Evolutionary conservation across 805 yeast species (phyloP).

Genomic region (Priceomyces carsonii): DNA sequence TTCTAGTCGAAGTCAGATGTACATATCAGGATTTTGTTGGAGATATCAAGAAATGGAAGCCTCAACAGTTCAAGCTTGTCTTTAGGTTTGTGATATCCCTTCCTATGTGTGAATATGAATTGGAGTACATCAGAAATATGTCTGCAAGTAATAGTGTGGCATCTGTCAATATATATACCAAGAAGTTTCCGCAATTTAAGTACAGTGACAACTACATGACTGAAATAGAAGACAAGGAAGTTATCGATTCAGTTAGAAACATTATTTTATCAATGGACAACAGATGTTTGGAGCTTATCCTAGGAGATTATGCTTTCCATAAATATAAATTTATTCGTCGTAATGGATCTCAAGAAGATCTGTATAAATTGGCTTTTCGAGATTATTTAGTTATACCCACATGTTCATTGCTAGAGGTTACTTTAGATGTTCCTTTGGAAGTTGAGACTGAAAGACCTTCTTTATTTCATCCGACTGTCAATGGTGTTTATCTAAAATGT

Average conservation of each 20-base stretch:
- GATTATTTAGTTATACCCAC: not conserved
- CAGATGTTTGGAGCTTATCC: not conserved
- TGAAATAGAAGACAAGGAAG: constrained; percentile 53
- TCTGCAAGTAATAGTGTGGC: not conserved
- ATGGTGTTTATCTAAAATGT: not conserved
- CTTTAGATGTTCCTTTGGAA: not conserved
- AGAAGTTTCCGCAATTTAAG: not conserved
- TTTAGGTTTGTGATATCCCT: constrained; percentile 1
- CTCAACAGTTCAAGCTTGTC: not conserved
- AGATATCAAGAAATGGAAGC: not conserved
- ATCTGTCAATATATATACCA: not conserved
- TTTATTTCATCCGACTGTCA: not conserved
- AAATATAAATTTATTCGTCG: not conserved
- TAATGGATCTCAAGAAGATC: not conserved
- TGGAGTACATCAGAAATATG: not conserved
- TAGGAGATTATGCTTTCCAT: not conserved
- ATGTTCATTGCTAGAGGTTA: constrained; percentile 1
- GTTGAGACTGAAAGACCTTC: constrained; percentile 3
- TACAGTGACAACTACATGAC: not conserved
- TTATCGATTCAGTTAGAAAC: constrained; percentile 30
- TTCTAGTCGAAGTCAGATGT: not conserved
- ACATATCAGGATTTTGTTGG: not conserved
- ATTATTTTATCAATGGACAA: constrained; percentile 25
- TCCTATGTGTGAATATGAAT: constrained; percentile 6
- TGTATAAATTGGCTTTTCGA: not conserved